Base-by-base conservation (phyloP, 306 rosid genomes). In the Sophora flavescens region DNA sequence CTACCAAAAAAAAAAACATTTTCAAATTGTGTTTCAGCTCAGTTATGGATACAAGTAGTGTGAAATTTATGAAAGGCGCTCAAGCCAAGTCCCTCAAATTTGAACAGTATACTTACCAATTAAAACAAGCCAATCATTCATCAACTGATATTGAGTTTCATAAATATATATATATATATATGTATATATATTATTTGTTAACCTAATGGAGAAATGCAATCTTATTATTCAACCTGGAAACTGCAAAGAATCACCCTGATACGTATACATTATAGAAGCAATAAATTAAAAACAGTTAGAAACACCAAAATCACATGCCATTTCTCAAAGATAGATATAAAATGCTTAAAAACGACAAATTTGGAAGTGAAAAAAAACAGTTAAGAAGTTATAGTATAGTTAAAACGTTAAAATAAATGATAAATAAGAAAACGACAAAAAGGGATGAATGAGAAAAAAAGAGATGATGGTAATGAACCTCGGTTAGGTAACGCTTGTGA, bases 401-500 rank as follows among this genome's bases (percentile, higher is more conserved):
- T 14, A 52, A 57, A 17, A 11, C 7, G 68, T 33, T 6, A 58
- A 51, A 26, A 54, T 33, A 65, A 78, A 1, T 2, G 47, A 30
- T 0, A 28, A 84, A 48, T 11, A 12, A 61, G n/a, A 48, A 68
- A 12, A 48, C 12, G 17, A 54, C 62, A 74, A 80, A 45, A 65
- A 78, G 35, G 30, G 79, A 61, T 7, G 15, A 80, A 72, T 53
- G 73, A 33, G 54, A 64, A 15, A 69, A 69, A 33, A 73, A 57
- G 11, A 67, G 53, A 44, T 33, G 3, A 30, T 3, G 3, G 3
- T 30, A 30, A 30, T 2, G 2, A 39, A 95, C 97, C 99, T 95
- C 99, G 80, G 96, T 95, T 50, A 95, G 97, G 78, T 95, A 95
- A 81, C 99, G 99, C 75, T 95, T 95, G 68, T 95, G 99, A 60